Evolutionary conservation across 169 alveolate species (phyloP), one percentile per base, ranked within the genome.

Genomic region (Blepharisma undulans): DNA sequence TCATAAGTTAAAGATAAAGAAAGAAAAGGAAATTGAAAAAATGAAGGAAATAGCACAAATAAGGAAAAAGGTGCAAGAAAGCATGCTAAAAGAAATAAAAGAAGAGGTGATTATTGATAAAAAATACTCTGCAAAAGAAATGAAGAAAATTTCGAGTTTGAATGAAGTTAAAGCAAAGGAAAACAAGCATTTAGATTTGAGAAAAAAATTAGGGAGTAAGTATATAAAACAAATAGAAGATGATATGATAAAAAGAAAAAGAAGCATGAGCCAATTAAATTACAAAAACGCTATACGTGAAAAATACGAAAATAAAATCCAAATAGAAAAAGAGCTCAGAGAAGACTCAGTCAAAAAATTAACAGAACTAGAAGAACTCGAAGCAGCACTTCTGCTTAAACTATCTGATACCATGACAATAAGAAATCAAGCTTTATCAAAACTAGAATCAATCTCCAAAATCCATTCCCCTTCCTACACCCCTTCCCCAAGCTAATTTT

Each of bases 281-380:
- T 78, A 78, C 18, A 78, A 32, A 32, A 27, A 27, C 71, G 29
- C 29, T 1, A 27, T 78, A 29, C 21, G 60, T 25, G 61, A 78
- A 32, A 36, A 78, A 78, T 78, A 78, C 60, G 86, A 78, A 32
- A 22, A 78, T 21, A 78, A 78, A 78, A 78, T 78, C 25, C 71
- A 78, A 22, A 5, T 29, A 29, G 86, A 78, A 78, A 78, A 78
- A 78, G 71, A 78, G 86, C 34, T 29, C 66, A 27, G 29, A 27
- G 86, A 78, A 32, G 34, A 14, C 29, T 29, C 86, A 21, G 29
- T 78, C 29, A 27, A 27, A 6, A 78, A 78, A 14, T 21, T 27
- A 21, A 25, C 29, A 78, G 86, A 78, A 12, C 60, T 78, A 12
- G 86, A 78, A 78, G 86, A 21, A 3, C 29, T 78, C 7, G 86